Base-by-base conservation (phyloP, 148 eudicot genomes). In the Simmondsia chinensis region DNA sequence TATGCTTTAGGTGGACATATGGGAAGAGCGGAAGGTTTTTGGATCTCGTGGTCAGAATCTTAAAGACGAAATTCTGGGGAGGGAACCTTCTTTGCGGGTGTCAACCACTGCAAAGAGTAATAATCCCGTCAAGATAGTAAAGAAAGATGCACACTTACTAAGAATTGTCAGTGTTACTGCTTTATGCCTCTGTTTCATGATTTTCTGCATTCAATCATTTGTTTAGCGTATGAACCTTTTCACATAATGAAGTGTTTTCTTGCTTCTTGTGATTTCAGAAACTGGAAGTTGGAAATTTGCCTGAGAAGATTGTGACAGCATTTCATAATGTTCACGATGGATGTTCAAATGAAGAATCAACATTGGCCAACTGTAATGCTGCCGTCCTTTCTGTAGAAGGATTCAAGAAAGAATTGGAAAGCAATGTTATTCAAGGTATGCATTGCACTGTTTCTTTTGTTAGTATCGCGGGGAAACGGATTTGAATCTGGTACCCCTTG, bases 11-110 rank as follows among this genome's bases (percentile, higher is more conserved):
- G 85, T 91, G 59, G 72, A 61, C 30, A 91, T 91, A 46, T 91
- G 95, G 95, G 95, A 74, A 56, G 86, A 85, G 31, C 68, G 97
- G 56, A 91, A 85, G 73, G 95, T 91, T 21, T 91, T 91, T 66
- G 97, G 97, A 66, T 91, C 97, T 43, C 72, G 94, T n/a, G 73
- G 76, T 23, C 94, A 86, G 52, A 79, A 69, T 71, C 82, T 91
- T 39, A 91, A 85, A 72, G 79, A 74, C 63, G 82, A 74, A 57
- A 29, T 91, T 51, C 60, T 82, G 61, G 87, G 83, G 23, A 79
- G 72, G 52, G 72, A 52, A 50, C 64, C 70, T 43, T 60, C 70
- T 37, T 38, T 69, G 24, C 71, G 60, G 23, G 27, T 64, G 25
- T 66, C 49, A 45, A 70, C 67, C 83, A 85, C 52, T 40, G 94